phyloP scores from a whole-genome alignment of 225 moss, liverwort and hornwort genomes.

The Climacium dendroides region DNA sequence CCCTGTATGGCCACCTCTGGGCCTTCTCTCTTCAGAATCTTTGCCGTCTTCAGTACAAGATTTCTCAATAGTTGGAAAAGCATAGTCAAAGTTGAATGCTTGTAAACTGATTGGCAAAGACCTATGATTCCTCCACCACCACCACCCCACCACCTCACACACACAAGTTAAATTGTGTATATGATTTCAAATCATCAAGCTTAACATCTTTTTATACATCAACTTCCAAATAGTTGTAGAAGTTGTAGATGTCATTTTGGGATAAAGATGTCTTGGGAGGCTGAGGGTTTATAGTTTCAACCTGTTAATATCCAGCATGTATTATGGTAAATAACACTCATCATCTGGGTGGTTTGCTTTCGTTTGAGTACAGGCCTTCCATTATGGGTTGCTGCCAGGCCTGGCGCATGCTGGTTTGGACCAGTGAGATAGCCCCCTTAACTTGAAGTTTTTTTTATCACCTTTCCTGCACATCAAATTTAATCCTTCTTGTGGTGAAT shows the following conservation, averaged over 20 bases:
- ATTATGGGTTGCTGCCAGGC: conserved; percentile 60
- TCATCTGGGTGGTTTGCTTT: background rate
- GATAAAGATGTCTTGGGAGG: background rate
- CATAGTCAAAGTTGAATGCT: background rate
- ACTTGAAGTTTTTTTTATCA: background rate
- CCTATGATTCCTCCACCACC: background rate
- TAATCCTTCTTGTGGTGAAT: background rate
- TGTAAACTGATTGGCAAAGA: background rate
- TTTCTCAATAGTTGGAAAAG: background rate
- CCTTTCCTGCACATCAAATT: background rate
- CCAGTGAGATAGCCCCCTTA: conserved; percentile 28
- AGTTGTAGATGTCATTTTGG: background rate
- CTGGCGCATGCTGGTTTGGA: conserved; percentile 58
- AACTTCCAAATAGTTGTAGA: background rate
- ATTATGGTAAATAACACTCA: background rate
- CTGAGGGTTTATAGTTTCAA: background rate
- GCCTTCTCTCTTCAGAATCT: background rate
- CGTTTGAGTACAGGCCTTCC: conserved; percentile 45
- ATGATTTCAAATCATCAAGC: background rate
- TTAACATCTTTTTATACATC: background rate
- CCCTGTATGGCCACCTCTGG: conserved; percentile 29
- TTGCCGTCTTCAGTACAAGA: background rate
- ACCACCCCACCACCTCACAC: background rate
- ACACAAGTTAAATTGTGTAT: background rate
- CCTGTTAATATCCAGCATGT: background rate